Evolutionary conservation across 805 yeast species (phyloP), one percentile per base, ranked within the genome.

Genomic region (Saccharomyces kudriavzevii): DNA sequence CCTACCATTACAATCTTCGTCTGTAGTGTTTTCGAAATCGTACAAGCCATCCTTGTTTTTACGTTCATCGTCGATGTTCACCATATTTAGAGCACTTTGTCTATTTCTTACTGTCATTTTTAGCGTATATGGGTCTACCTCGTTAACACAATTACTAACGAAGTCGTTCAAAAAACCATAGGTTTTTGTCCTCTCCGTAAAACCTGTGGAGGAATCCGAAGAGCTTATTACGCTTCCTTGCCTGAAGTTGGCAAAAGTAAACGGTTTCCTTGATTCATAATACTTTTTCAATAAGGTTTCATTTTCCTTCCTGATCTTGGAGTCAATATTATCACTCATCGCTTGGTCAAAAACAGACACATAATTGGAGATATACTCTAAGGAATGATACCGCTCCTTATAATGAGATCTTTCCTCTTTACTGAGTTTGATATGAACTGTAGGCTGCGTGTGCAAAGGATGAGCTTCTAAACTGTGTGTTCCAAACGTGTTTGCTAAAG

Each of bases 181-280:
- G 5, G 58, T 55, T 43, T 51, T 55, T 13, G 56, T 53, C 24
- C 56, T 56, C 20, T 61, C 63, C 14, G 52, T 53, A 14, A 50
- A 60, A 22, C 53, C 31, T 9, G 51, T 51, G 2, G 65, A 57
- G 5, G 54, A 31, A 27, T 58, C 63, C 3, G 65, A 58, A 13
- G 52, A 20, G 31, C 63, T 60, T 1, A 56, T 54, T 11, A 60
- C 52, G 49, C 65, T 61, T 9, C 60, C 60, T 20, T 60, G 60
- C 45, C 63, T 58, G 30, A 52, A 46, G 49, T 20, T 54, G 24
- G 28, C 14, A 14, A 45, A 45, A 30, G 25, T 28, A 14, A 29
- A 28, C 9, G 50, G 50, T 30, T 17, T 30, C 10, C 43, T 35
- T 35, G 43, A 35, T 35, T 50, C 50, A 45, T 58, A 61, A 49